These are phyloP conservation scores for Dactylellina sp. DNA, from an alignment of 2,329 filamentous ascomycete species.

Conservation along the genomic window DNA sequence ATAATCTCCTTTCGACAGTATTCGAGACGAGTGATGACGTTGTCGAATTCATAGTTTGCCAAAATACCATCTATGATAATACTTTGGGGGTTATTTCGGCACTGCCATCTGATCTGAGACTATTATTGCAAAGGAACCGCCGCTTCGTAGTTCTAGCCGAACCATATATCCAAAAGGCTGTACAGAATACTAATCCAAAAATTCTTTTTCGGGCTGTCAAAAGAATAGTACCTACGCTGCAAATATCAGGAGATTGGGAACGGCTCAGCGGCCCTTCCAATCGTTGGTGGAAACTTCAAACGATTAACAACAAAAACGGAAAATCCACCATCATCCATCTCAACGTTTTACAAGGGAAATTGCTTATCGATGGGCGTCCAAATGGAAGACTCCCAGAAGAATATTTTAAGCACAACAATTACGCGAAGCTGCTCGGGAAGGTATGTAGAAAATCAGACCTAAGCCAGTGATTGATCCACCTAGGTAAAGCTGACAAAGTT, in stretches of 20 bases:
- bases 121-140: conserved; percentile 9
- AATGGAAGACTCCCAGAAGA: conserved; percentile 66
- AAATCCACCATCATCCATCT: conserved; percentile 64
- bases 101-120: conserved; percentile 1
- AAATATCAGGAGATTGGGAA: not conserved
- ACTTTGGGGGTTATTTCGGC: conserved; percentile 9
- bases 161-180: not conserved
- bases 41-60: conserved; percentile 10
- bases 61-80: conserved; percentile 41
- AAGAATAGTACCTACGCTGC: not conserved
- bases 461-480: not conserved
- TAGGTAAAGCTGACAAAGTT: not conserved
- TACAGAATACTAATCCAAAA: not conserved
- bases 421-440: conserved; percentile 66
- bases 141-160: conserved; percentile 9
- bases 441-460: conserved; percentile 58
- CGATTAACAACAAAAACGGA: conserved; percentile 59
- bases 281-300: conserved; percentile 59
- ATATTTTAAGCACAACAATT: conserved; percentile 65
- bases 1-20: not conserved
- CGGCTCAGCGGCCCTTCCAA: conserved; percentile 25
- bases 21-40: conserved; percentile 3
- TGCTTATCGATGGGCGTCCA: conserved; percentile 69
- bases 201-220: not conserved
- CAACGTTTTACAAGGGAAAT: conserved; percentile 68